These are phyloP conservation scores for Physocladia obscura DNA, from an alignment of 192 early-diverging fungal species.

Conservation along the genomic window DNA sequence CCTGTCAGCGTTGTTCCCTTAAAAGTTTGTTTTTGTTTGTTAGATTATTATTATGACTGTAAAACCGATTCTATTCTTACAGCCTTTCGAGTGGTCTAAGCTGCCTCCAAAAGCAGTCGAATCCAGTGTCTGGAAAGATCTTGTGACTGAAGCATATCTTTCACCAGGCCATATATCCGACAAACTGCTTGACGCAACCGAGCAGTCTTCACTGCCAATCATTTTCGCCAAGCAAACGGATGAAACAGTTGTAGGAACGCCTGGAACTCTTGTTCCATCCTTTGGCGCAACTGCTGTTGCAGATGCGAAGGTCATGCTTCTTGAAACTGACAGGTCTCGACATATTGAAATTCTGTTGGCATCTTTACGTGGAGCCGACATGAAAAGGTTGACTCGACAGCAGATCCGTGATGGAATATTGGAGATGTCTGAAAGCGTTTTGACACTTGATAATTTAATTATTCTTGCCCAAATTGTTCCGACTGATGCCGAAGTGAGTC, in stretches of 20 bases:
- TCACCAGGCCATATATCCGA: background rate
- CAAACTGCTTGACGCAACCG: slow-evolving; percentile 33
- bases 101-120: slow-evolving; percentile 28
- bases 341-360: slow-evolving; percentile 38
- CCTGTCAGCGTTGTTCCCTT: background rate
- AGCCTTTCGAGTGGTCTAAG: slow-evolving; percentile 52
- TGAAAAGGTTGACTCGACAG: slow-evolving; percentile 27
- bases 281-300: background rate
- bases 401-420: slow-evolving; percentile 43
- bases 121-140: slow-evolving; percentile 42
- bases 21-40: background rate
- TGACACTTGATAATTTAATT: slow-evolving; percentile 40
- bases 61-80: no score
- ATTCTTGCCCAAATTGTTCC: slow-evolving; percentile 38
- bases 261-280: background rate
- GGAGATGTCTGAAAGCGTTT: slow-evolving; percentile 31
- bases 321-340: slow-evolving; percentile 37
- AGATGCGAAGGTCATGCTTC: slow-evolving; percentile 25
- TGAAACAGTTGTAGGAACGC: no score
- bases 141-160: slow-evolving; percentile 39
- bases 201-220: slow-evolving; percentile 36
- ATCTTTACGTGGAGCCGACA: background rate
- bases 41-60: no score
- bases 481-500: slow-evolving; percentile 32
- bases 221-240: slow-evolving; percentile 22